Evolutionary conservation across 179 eudicot species (phyloP), one percentile per base, ranked within the genome.

Genomic region (Nepenthes alata): DNA sequence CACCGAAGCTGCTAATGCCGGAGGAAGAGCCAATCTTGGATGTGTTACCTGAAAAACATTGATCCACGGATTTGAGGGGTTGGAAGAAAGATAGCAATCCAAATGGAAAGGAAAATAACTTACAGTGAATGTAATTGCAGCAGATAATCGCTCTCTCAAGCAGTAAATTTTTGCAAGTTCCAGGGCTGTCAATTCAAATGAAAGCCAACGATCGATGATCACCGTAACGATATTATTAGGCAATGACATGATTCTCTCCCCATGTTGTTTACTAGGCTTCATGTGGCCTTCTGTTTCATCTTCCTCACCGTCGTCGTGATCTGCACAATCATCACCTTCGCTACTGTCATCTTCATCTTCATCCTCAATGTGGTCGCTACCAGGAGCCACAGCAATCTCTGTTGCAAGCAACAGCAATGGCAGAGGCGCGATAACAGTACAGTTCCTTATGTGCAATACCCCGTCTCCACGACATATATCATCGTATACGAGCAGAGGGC

Each of bases 131-230:
- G 82, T 75, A 66, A 81, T 79, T 65, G 99, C 89, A 1, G 87
- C 95, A 57, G 85, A 79, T 41, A 94, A 58, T 55, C 99, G 80
- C 78, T 94, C 99, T 75, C 97, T 83, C 68, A 94, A 77, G 74
- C 99, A 94, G 77, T 94, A 94, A 63, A 90, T 76, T 56, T 87
- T 94, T 68, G 99, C 99, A 72, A 84, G 91, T 66, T 90, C 91
- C 61, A 94, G 88, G 35, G 99, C 96, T 2, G 83, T 83, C 7
- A 81, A 72, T 72, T 77, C 71, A 37, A 80, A 94, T 25, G 85
- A 70, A 64, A 94, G 84, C 97, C 99, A 90, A 9, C 91, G 78
- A 75, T 94, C 99, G 57, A 87, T 79, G 1, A 87, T 72, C 9
- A 87, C 74, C 52, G 82, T 83, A 53, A 94, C 96, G 11, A 59